A percentile compares a stretch with the other conserved stretches of the same genome.
phyloP scores from a whole-genome alignment of 805 yeast genomes.

The Cyberlindnera xylosilytica region DNA sequence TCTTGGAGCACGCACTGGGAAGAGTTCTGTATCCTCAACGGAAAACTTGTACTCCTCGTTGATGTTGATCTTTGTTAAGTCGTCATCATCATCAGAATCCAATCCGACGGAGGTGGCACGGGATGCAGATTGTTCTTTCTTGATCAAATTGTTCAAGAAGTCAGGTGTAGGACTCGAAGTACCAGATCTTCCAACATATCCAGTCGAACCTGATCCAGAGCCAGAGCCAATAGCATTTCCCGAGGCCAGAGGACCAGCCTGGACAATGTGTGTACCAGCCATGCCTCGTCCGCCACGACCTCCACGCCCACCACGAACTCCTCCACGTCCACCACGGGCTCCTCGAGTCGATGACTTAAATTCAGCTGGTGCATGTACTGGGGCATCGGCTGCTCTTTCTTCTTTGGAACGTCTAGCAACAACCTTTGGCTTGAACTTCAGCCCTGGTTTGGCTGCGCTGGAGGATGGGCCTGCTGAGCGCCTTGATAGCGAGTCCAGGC shows the following conservation, averaged over 20 bases:
- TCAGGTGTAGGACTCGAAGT: too few relatives aligned
- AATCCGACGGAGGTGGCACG: slow-evolving; percentile 26
- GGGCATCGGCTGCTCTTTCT: slow-evolving; percentile 78
- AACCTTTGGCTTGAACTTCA: slow-evolving; percentile 81
- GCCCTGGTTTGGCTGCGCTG: slow-evolving; percentile 43
- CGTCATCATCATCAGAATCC: slow-evolving; percentile 40
- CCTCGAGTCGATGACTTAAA: slow-evolving; percentile 1
- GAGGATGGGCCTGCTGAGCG: slow-evolving; percentile 31
- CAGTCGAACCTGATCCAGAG: too few relatives aligned
- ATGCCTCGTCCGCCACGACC: slow-evolving; percentile 27
- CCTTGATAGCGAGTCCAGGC: slow-evolving; percentile 36
- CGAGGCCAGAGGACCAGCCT: slow-evolving; percentile 66
- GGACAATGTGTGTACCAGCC: slow-evolving; percentile 56
- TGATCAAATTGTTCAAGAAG: slow-evolving; percentile 34
- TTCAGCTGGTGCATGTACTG: slow-evolving; percentile 28
- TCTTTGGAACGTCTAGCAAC: slow-evolving; percentile 83
- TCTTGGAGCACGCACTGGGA: slow-evolving; percentile 71
- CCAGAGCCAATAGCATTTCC: slow-evolving; percentile 39
- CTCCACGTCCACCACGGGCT: slow-evolving; percentile 10
- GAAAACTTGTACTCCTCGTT: slow-evolving; percentile 50
- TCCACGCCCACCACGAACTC: slow-evolving; percentile 23
- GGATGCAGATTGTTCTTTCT: slow-evolving; percentile 23
- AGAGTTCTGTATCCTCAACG: slow-evolving; percentile 49
- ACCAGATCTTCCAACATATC: too few relatives aligned
- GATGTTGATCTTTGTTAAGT: slow-evolving; percentile 55